Evolutionary conservation across 2,329 filamentous ascomycete species (phyloP).

Genomic region (Aspergillus sclerotialis): DNA sequence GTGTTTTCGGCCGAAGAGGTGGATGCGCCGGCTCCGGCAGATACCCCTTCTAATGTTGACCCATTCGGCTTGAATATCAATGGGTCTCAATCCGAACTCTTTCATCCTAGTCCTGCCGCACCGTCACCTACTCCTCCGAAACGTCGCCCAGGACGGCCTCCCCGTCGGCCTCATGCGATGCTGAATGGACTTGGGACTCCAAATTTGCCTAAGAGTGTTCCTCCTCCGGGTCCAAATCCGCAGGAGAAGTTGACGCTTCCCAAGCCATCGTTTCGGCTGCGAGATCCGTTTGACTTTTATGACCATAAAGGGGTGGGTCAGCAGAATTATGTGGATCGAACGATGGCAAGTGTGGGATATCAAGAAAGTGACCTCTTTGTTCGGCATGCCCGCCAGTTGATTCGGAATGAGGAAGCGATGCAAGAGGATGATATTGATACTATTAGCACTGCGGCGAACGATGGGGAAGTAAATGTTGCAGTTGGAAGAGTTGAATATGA

Average conservation of each 20-base stretch:
- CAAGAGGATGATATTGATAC: conserved; percentile 59
- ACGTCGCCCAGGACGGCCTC: conserved; percentile 57
- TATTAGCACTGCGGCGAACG: conserved; percentile 47
- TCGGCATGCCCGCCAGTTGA: conserved; percentile 65
- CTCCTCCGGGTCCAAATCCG: conserved; percentile 43
- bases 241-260: conserved; percentile 43
- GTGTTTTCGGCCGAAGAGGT: conserved; percentile 78
- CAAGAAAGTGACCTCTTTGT: conserved; percentile 89
- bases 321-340: conserved; percentile 87
- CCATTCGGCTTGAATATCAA: conserved; percentile 20
- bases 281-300: conserved; percentile 42
- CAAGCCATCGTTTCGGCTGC: conserved; percentile 41
- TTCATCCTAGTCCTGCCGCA: conserved; percentile 31
- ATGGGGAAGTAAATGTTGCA: conserved; percentile 51
- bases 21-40: conserved; percentile 60
- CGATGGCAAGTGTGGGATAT: conserved; percentile 93
- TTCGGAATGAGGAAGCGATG: conserved; percentile 55
- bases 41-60: conserved; percentile 32
- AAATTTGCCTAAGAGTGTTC: conserved; percentile 46
- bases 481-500: conserved; percentile 93
- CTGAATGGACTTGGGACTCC: conserved; percentile 54
- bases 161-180: conserved; percentile 56
- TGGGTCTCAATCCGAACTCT: conserved; percentile 31
- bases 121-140: conserved; percentile 41
- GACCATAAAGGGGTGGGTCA: conserved; percentile 81